A percentile compares a stretch with the other conserved stretches of the same genome.
Conservation (phyloP, 2,329 filamentous ascomycete species). For the Sporothrix humicola region DNA sequence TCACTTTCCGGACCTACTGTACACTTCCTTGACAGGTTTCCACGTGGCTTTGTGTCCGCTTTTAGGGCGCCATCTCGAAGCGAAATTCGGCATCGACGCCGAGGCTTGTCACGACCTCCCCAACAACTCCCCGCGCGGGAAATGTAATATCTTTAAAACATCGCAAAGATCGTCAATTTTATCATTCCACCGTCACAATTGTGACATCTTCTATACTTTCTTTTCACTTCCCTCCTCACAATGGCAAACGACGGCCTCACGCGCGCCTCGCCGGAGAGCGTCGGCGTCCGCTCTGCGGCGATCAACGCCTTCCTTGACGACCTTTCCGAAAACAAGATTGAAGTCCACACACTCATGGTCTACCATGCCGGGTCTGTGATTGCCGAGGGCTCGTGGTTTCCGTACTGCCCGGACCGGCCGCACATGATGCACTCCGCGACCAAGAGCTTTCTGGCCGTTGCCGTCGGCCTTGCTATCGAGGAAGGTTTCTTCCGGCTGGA, state of each 20-base stretch:
- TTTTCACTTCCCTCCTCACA: neutral
- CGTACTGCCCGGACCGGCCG: neutral
- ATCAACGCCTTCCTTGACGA: neutral
- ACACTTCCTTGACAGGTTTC: neutral
- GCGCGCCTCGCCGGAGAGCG: neutral
- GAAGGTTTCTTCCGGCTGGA: neutral
- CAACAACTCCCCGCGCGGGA: too few relatives aligned
- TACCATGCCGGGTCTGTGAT: neutral
- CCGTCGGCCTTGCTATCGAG: neutral
- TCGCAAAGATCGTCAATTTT: too few relatives aligned
- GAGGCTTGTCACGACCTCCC: too few relatives aligned
- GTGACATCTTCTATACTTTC: neutral
- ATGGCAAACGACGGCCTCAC: neutral
- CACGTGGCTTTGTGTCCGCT: too few relatives aligned
- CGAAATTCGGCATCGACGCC: neutral
- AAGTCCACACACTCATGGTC: neutral
- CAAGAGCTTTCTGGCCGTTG: neutral
- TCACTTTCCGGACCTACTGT: too few relatives aligned
- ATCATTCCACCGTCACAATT: too few relatives aligned
- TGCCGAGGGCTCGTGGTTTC: neutral
- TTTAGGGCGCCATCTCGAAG: neutral
- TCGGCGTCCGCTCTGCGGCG: neutral
- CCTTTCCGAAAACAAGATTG: neutral
- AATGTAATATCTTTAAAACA: too few relatives aligned
- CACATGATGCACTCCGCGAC: conserved; percentile 14